Evolutionary conservation across 1,284 basidiomycete genomes (phyloP).

Genomic region (Ganoderma lucidum): DNA sequence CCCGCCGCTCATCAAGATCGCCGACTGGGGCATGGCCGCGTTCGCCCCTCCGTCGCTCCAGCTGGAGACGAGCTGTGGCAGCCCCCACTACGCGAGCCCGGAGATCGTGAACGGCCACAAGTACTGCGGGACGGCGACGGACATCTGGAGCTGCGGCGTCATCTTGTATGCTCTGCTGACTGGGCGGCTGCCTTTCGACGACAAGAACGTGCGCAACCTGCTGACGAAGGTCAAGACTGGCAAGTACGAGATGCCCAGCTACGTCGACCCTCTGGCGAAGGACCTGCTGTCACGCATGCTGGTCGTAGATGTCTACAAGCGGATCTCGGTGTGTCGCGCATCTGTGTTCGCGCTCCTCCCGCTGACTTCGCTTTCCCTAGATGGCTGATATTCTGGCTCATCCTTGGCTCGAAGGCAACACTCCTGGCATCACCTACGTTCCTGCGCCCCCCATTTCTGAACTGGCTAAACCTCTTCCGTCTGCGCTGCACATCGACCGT

Average conservation of each 20-base stretch:
- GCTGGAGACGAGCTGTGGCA: constrained; percentile 96
- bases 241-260: constrained; percentile 82
- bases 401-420: constrained; percentile 76
- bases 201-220: constrained; percentile 84
- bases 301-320: constrained; percentile 86
- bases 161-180: constrained; percentile 91
- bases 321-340: constrained; percentile 57
- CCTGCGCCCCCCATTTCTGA: constrained; percentile 72
- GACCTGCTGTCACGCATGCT: constrained; percentile 87
- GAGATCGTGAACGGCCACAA: constrained; percentile 97
- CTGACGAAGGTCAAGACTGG: constrained; percentile 93
- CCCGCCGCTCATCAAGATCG: constrained; percentile 93
- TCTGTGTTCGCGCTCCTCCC: constrained; percentile 12
- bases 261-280: constrained; percentile 77
- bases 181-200: constrained; percentile 89
- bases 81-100: constrained; percentile 97
- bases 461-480: constrained; percentile 72
- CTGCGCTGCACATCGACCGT: constrained; percentile 79
- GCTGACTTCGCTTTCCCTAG: constrained; percentile 48
- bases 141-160: constrained; percentile 95
- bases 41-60: constrained; percentile 83
- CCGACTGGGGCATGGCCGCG: constrained; percentile 99
- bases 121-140: constrained; percentile 93
- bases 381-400: constrained; percentile 90
- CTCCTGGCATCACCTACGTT: constrained; percentile 62